Percentiles rank a stretch among this genome's conserved stretches.
Evolutionary conservation across 345 rosid species (phyloP).

Genomic region (Heritiera littoralis): DNA sequence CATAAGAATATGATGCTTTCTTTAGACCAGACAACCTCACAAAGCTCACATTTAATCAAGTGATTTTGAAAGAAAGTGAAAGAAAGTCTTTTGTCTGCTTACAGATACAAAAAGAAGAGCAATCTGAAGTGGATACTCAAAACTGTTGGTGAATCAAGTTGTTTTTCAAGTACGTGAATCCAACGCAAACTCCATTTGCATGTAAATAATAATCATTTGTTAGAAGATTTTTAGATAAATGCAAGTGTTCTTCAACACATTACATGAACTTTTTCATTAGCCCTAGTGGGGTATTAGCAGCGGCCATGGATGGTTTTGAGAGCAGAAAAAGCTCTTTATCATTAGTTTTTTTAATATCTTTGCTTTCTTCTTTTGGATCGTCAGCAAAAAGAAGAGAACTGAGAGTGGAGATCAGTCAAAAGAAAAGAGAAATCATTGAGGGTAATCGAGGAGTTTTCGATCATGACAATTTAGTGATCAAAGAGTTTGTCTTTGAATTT

Average conservation of each 20-base stretch:
- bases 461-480: slow-evolving; percentile 39
- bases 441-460: background rate
- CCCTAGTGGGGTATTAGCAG: background rate
- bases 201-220: background rate
- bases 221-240: background rate
- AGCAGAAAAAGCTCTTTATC: background rate
- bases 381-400: background rate
- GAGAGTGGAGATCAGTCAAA: slow-evolving; percentile 1
- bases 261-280: background rate
- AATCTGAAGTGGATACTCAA: slow-evolving; percentile 35
- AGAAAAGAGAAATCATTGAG: background rate
- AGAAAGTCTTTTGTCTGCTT: background rate
- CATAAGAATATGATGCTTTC: slow-evolving; percentile 26
- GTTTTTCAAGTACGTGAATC: slow-evolving; percentile 39
- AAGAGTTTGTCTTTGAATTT: slow-evolving; percentile 8
- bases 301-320: background rate
- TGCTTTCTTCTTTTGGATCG: background rate
- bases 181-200: slow-evolving; percentile 42
- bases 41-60: slow-evolving; percentile 17
- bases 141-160: slow-evolving; percentile 23
- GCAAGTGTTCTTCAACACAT: background rate
- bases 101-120: slow-evolving; percentile 2
- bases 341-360: background rate
- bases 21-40: slow-evolving; percentile 13
- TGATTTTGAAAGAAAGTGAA: slow-evolving; percentile 15